Evolutionary conservation across 1,139 yeast genomes (phyloP).

Genomic region (Pichia sp.): DNA sequence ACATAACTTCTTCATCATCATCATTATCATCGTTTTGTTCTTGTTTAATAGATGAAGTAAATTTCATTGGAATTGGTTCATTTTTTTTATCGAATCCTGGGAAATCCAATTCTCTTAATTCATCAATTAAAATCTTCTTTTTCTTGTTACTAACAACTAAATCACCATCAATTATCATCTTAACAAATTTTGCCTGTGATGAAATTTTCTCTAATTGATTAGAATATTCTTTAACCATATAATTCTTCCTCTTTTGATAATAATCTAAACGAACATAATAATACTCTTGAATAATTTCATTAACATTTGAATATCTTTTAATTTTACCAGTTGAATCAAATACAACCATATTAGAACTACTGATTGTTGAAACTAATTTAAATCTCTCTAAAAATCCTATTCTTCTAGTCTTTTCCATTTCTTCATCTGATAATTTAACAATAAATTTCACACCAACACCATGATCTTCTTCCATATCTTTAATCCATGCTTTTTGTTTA

Average conservation of each 20-base stretch:
- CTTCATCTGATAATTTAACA: conserved; percentile 65
- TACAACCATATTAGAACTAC: conserved; percentile 86
- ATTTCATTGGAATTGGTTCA: conserved; percentile 39
- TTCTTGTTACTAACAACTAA: conserved; percentile 70
- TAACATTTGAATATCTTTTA: conserved; percentile 67
- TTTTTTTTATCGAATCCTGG: conserved; percentile 72
- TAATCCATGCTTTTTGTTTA: conserved; percentile 75
- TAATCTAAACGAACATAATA: conserved; percentile 80
- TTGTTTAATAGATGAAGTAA: conserved; percentile 29
- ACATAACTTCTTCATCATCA: conserved; percentile 29
- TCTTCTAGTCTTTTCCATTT: conserved; percentile 70
- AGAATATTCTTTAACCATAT: conserved; percentile 60
- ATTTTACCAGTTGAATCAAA: conserved; percentile 91
- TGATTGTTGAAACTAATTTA: conserved; percentile 63
- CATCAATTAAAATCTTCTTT: conserved; percentile 55
- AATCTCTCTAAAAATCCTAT: conserved; percentile 81
- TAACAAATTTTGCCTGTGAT: conserved; percentile 87
- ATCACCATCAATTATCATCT: conserved; percentile 74
- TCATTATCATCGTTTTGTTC: conserved; percentile 32
- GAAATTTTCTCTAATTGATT: conserved; percentile 68
- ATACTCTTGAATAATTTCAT: conserved; percentile 77
- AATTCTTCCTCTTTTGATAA: conserved; percentile 87
- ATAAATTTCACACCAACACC: conserved; percentile 74
- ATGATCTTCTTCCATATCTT: conserved; percentile 93
- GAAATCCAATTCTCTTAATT: conserved; percentile 58